Evolutionary conservation across 495 filamentous ascomycete genomes (phyloP), one percentile per base, ranked within the genome.

Genomic region (Hyaloscypha bicolor): DNA sequence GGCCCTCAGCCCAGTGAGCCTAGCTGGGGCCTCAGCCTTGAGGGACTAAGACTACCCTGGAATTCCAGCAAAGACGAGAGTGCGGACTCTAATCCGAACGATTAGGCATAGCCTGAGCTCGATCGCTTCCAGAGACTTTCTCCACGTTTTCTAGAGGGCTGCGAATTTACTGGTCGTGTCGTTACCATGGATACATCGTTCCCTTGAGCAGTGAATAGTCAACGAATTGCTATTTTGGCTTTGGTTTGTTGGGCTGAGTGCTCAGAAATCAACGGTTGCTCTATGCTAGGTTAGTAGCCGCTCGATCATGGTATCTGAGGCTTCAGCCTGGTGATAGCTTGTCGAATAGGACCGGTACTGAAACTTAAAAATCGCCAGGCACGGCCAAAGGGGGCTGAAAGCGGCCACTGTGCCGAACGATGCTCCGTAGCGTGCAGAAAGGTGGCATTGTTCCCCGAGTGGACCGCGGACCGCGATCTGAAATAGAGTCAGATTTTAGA

Each of bases 1-100:
- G 51, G 12, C 31, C 12, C 21, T 55, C 37, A 52, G n/a, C 55
- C 39, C 55, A n/a, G 51, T 61, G 42, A 48, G 31, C 21, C 25
- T 22, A 31, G 12, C 16, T 21, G 29, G 62, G 52, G 42, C 37
- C 30, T 70, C 68, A 70, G 68, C 68, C 68, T 70, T 66, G 63
- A 59, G 22, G 29, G 21, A 31, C 67, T 60, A 69, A 58, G 22
- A 56, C 56, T 11, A 56, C 51, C 65, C 21, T 62, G 58, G 45
- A 31, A 48, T 42, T 63, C 51, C 33, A 65, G 19, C 37, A 51
- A 25, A 52, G 37, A 30, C 9, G 11, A 62, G 32, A 48, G 4
- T 6, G 16, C 3, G 16, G 16, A 48, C 42, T 48, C 11, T 48
- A 19, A 48, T 19, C 16, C 33, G 19, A 22, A 22, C 21, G 35